phyloP scores from a whole-genome alignment of 2,329 filamentous ascomycete genomes.

The Cercospora sp. region DNA sequence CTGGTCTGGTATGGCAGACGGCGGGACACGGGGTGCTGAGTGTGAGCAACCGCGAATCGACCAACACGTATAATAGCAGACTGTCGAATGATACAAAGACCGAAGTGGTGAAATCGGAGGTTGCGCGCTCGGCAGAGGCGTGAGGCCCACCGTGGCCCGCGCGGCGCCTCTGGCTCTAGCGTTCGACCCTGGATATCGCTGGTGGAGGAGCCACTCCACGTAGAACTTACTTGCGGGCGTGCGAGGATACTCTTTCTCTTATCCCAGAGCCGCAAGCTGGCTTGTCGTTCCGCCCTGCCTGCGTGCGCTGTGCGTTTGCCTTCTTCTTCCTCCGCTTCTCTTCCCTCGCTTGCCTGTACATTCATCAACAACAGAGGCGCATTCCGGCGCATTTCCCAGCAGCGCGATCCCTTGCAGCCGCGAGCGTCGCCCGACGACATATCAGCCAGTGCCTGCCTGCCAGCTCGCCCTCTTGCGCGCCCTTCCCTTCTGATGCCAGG shows the following conservation, averaged over 20 bases:
- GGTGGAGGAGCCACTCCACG: background rate
- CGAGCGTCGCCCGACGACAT: conserved; percentile 1
- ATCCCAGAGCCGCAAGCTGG: conserved; percentile 11
- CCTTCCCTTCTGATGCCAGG: conserved; percentile 11
- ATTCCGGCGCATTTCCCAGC: conserved; percentile 24
- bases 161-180: background rate
- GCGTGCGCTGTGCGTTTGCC: background rate
- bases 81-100: background rate
- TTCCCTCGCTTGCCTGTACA: background rate
- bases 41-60: background rate
- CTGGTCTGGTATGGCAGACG: background rate
- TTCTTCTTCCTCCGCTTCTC: background rate
- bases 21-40: background rate
- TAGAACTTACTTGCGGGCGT: background rate
- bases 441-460: conserved; percentile 8
- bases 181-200: conserved; percentile 1
- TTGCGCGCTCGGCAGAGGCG: background rate
- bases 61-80: background rate
- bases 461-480: conserved; percentile 6
- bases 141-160: background rate
- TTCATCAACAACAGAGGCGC: conserved; percentile 16
- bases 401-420: conserved; percentile 20
- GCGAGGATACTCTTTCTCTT: background rate
- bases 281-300: conserved; percentile 5
- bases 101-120: background rate